Evolutionary conservation across 768 basidiomycete genomes (phyloP).

Genomic region (Cystobasidiopsis lactophilus): DNA sequence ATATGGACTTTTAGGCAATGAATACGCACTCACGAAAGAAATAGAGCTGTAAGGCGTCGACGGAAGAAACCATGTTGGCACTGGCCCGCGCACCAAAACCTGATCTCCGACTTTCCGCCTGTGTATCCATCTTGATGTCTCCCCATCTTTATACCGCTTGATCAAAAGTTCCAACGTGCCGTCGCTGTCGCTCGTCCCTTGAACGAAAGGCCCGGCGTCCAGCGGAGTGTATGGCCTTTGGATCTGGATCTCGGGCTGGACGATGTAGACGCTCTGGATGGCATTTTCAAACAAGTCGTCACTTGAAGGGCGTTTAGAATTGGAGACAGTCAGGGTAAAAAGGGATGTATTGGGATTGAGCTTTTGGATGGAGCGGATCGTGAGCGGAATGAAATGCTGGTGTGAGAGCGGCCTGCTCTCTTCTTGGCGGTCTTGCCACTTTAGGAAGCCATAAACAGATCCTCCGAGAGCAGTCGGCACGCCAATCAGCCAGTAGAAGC

Average conservation of each 20-base stretch:
- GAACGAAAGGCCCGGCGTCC: conserved; percentile 7
- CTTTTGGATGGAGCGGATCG: conserved; percentile 4
- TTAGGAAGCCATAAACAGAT: too few relatives aligned
- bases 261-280: conserved; percentile 16
- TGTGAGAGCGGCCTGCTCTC: conserved; percentile 6
- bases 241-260: conserved; percentile 19
- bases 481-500: too few relatives aligned
- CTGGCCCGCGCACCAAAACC: conserved; percentile 13
- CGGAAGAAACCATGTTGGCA: conserved; percentile 15
- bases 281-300: background rate
- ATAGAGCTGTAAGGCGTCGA: conserved; percentile 12
- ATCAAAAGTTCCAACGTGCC: conserved; percentile 16
- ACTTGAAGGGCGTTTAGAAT: conserved; percentile 1
- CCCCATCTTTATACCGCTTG: conserved; percentile 19
- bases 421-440: too few relatives aligned
- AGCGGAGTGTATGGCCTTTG: conserved; percentile 20
- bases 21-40: conserved; percentile 13
- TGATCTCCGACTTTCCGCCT: conserved; percentile 10
- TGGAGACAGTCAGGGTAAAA: conserved; percentile 12
- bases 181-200: background rate
- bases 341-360: conserved; percentile 14
- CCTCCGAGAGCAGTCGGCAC: too few relatives aligned
- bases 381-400: conserved; percentile 13
- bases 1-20: background rate
- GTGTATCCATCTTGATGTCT: conserved; percentile 16